Evolutionary conservation across 2,329 filamentous ascomycete species (phyloP).

Genomic region (Parascedosporium putredinis): DNA sequence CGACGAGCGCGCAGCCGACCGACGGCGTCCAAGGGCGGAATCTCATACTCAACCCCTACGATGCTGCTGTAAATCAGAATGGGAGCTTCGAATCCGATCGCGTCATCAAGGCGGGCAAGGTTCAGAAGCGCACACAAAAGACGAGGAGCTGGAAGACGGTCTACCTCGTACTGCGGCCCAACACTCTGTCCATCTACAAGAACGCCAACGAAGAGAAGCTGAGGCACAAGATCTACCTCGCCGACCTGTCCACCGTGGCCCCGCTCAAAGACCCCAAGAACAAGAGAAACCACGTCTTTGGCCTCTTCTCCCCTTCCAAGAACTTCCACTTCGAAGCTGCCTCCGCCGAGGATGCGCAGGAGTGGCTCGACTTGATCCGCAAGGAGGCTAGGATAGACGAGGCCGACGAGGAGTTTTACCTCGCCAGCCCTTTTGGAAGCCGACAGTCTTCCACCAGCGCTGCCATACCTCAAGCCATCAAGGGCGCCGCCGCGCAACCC

Average conservation of each 20-base stretch:
- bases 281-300: constrained; percentile 79
- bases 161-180: constrained; percentile 82
- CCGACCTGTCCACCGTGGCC: constrained; percentile 84
- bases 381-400: constrained; percentile 74
- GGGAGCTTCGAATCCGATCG: constrained; percentile 94
- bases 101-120: constrained; percentile 78
- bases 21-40: background rate
- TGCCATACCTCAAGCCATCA: constrained; percentile 9
- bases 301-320: constrained; percentile 78
- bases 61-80: constrained; percentile 83
- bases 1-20: background rate
- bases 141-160: constrained; percentile 93
- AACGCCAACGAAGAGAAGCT: constrained; percentile 83
- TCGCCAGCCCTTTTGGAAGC: constrained; percentile 53
- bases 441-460: constrained; percentile 26
- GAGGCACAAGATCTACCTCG: constrained; percentile 75
- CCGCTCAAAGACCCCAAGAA: constrained; percentile 82
- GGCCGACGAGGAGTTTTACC: constrained; percentile 73
- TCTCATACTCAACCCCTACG: constrained; percentile 26
- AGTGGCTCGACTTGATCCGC: constrained; percentile 79
- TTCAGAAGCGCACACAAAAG: constrained; percentile 82
- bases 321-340: constrained; percentile 84
- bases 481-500: constrained; percentile 14
- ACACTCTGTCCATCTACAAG: constrained; percentile 86
- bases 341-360: constrained; percentile 62